Base-by-base conservation (phyloP, 345 rosid genomes). In the Moringa oleifera region DNA sequence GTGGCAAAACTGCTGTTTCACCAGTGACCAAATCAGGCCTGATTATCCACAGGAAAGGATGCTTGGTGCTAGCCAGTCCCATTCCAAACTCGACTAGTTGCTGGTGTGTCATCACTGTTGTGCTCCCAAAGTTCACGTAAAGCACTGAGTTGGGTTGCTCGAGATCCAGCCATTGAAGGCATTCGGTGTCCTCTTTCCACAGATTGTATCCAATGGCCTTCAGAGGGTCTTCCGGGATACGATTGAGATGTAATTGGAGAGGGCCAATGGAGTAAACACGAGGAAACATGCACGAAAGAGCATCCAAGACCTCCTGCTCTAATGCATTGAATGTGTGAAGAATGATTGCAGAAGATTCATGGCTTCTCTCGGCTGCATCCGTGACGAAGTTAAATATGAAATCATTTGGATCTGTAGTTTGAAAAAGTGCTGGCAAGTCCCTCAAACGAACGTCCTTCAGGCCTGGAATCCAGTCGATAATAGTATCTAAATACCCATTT, bases 41-140 rank as follows among this genome's bases (percentile, higher is more conserved):
- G 20, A 74, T 69, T 49, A 74, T 62, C 74, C 78, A 74, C 31
- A 65, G 52, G 28, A 74, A 69, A 0, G 45, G 20, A 17, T 65
- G 20, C n/a, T 57, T 57, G 57, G 57, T 74, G 23, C 65, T 69
- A 0, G 71, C 78, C n/a, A 74, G 20, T 20, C 78, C 78, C 74
- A 70, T 68, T 13, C 70, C 74, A n/a, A 74, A 65, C 22, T 74
- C 78, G 1, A 53, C 20, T 31, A 69, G 55, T 46, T 74, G 71
- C 19, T 61, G 23, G 2, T 55, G 37, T 0, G 71, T 65, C 65
- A 74, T 55, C 2, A 65, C 53, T 0, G 68, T 64, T 28, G 64
- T 59, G 50, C 77, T 68, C 0, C 77, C 70, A 23, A 73, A 68
- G 55, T 64, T 73, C 1, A 74, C 71, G 8, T 74, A 69, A 7